A percentile compares a stretch with the other conserved stretches of the same genome.
Evolutionary conservation across 2,329 filamentous ascomycete genomes (phyloP).

Genomic region (Beauveria sp.): DNA sequence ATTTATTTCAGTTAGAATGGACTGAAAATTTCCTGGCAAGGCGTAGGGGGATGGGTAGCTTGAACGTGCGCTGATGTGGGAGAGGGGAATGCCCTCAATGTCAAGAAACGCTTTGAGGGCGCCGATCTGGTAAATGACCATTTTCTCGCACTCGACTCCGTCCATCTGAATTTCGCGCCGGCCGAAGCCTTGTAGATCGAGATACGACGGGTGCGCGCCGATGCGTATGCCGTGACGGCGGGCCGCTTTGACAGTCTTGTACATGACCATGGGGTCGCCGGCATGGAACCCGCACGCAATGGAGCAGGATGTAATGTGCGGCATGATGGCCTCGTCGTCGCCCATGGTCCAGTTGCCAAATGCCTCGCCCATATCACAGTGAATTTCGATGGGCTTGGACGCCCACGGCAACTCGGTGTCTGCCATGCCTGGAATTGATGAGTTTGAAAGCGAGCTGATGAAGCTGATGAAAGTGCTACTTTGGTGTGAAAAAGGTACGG

Average conservation of each 20-base stretch:
- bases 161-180: conserved; percentile 12
- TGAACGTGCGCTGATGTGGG: conserved; percentile 6
- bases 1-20: neutral
- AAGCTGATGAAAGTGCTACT: neutral
- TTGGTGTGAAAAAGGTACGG: too few relatives aligned
- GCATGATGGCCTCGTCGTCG: conserved; percentile 2
- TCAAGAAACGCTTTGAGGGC: conserved; percentile 12
- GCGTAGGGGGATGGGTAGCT: neutral
- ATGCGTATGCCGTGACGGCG: conserved; percentile 6
- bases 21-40: neutral
- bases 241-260: conserved; percentile 5
- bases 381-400: neutral
- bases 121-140: conserved; percentile 11
- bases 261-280: conserved; percentile 12
- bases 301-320: conserved; percentile 2
- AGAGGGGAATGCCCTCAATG: conserved; percentile 17
- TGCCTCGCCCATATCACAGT: conserved; percentile 6
- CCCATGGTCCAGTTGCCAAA: conserved; percentile 8
- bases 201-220: conserved; percentile 11
- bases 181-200: conserved; percentile 10
- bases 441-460: neutral
- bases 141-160: conserved; percentile 7
- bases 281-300: conserved; percentile 13
- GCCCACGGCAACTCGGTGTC: neutral
- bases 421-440: neutral